A percentile compares a stretch with the other conserved stretches of the same genome.
These are phyloP conservation scores for Colletotrichum costaricense DNA, from an alignment of 2,329 filamentous ascomycete genomes.

Conservation along the genomic window DNA sequence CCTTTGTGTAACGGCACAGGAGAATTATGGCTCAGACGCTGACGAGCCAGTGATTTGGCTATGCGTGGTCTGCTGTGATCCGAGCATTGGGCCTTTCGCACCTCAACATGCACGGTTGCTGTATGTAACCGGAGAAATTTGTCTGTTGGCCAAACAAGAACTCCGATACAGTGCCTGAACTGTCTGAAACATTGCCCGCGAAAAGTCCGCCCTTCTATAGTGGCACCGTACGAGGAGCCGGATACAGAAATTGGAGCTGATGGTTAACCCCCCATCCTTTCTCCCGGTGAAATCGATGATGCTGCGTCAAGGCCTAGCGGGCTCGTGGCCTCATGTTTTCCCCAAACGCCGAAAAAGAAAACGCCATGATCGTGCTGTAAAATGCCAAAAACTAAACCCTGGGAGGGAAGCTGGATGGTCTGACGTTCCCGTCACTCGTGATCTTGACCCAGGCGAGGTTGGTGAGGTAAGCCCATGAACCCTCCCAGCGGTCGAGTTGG, in stretches of 20 bases:
- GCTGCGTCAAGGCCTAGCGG: not conserved
- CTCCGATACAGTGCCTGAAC: conserved; percentile 18
- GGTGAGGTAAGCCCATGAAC: conserved; percentile 83
- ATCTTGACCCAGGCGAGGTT: conserved; percentile 83
- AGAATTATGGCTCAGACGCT: not conserved
- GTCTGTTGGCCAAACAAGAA: conserved; percentile 25
- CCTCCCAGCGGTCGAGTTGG: conserved; percentile 80
- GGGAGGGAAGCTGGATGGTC: conserved; percentile 83
- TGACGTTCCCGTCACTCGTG: conserved; percentile 70
- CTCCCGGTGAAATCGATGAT: not conserved
- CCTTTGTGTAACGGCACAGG: conserved; percentile 19
- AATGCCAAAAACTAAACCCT: conserved; percentile 43
- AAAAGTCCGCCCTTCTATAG: not conserved
- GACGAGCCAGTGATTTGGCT: conserved; percentile 19
- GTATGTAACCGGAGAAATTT: conserved; percentile 32
- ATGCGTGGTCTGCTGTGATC: conserved; percentile 18
- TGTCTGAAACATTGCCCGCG: conserved; percentile 29
- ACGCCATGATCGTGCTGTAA: conserved; percentile 7
- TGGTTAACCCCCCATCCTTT: not conserved
- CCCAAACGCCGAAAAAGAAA: conserved; percentile 25
- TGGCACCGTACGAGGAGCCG: conserved; percentile 6
- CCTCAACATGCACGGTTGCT: conserved; percentile 13
- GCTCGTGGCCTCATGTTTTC: not conserved
- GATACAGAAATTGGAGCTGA: conserved; percentile 21
- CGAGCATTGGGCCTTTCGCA: conserved; percentile 15